A percentile compares a stretch with the other conserved stretches of the same genome.
Conservation (phyloP, 2,329 filamentous ascomycete species). For the Volutella citrinella region DNA sequence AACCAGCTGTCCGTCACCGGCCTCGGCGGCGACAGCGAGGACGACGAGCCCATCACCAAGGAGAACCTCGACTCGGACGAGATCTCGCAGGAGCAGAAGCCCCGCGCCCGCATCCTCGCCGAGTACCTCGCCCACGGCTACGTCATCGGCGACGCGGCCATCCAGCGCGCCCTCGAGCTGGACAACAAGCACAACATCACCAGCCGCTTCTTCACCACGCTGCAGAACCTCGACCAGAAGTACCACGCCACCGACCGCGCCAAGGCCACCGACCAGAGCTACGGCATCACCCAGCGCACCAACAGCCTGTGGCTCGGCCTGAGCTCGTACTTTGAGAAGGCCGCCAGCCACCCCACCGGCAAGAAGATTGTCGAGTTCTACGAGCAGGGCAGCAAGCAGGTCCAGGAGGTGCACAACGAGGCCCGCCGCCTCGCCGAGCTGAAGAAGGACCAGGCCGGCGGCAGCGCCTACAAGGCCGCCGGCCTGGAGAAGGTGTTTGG, state of each 20-base stretch:
- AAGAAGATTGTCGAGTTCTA: conserved; percentile 89
- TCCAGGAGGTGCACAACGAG: conserved; percentile 90
- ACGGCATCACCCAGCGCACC: conserved; percentile 75
- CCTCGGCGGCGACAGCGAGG: conserved; percentile 62
- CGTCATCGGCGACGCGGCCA: conserved; percentile 69
- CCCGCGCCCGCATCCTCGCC: conserved; percentile 85
- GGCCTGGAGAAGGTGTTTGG: conserved; percentile 58
- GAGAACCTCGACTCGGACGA: conserved; percentile 61
- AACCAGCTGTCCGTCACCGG: conserved; percentile 77
- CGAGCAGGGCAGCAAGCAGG: conserved; percentile 78
- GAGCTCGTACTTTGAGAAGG: conserved; percentile 92
- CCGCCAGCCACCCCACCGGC: conserved; percentile 80
- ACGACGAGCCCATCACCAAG: conserved; percentile 55
- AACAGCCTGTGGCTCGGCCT: conserved; percentile 63
- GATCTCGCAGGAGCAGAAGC: conserved; percentile 95
- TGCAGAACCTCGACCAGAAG: conserved; percentile 77
- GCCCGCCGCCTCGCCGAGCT: conserved; percentile 83
- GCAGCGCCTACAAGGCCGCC: conserved; percentile 57
- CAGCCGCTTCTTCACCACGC: conserved; percentile 71
- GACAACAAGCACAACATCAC: conserved; percentile 89
- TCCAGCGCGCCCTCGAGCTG: conserved; percentile 80
- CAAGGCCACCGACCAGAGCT: conserved; percentile 77
- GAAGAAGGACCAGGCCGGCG: conserved; percentile 67
- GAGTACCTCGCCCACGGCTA: conserved; percentile 98
- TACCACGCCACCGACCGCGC: conserved; percentile 87